These are phyloP conservation scores for Pugionium cornutum DNA, from an alignment of 345 rosid genomes.

Conservation along the genomic window DNA sequence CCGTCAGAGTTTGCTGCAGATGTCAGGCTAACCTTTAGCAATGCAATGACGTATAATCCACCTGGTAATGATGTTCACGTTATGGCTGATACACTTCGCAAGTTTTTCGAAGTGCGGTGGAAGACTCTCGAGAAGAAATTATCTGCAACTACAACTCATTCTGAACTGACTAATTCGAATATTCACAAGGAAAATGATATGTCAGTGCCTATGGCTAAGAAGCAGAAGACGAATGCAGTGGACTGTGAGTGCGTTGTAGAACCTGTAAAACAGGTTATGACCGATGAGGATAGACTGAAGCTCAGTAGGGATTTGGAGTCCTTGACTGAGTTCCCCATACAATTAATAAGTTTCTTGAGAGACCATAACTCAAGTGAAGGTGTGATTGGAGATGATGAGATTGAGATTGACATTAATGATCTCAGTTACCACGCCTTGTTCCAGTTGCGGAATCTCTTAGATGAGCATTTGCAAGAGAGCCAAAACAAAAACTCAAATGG, in stretches of 20 bases:
- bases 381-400: slow-evolving; percentile 63
- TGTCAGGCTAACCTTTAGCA: slow-evolving; percentile 74
- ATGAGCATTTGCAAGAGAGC: slow-evolving; percentile 57
- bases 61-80: slow-evolving; percentile 66
- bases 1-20: slow-evolving; percentile 73
- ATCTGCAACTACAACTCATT: slow-evolving; percentile 30
- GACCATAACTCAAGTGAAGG: slow-evolving; percentile 56
- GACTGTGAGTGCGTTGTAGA: slow-evolving; percentile 42
- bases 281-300: slow-evolving; percentile 51
- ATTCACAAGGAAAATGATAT: neutral
- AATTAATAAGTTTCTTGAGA: slow-evolving; percentile 63
- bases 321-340: slow-evolving; percentile 67
- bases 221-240: slow-evolving; percentile 41
- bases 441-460: slow-evolving; percentile 64
- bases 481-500: slow-evolving; percentile 43
- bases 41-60: slow-evolving; percentile 86
- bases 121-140: slow-evolving; percentile 78
- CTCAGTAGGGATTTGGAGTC: slow-evolving; percentile 61
- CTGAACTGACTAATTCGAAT: neutral
- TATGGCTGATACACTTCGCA: slow-evolving; percentile 71
- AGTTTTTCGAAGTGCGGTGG: slow-evolving; percentile 76
- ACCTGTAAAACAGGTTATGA: slow-evolving; percentile 49
- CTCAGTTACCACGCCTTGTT: slow-evolving; percentile 66
- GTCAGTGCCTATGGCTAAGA: slow-evolving; percentile 46
- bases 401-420: slow-evolving; percentile 82